phyloP scores from a whole-genome alignment of 2,329 filamentous ascomycete genomes.

The Escovopsis sp. region DNA sequence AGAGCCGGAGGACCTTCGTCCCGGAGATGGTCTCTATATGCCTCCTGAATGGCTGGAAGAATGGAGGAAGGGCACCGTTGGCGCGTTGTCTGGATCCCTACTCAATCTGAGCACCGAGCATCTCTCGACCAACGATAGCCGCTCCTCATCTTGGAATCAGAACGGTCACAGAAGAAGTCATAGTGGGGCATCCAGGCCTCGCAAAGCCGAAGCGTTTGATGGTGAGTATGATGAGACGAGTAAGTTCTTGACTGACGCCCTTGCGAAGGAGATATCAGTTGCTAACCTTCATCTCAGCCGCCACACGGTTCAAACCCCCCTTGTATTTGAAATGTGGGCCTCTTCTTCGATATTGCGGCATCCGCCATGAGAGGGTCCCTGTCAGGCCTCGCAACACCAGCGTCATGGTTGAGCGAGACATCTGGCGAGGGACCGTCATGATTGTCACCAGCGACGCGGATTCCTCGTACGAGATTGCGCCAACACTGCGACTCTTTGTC shows the following conservation, averaged over 20 bases:
- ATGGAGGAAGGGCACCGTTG: conserved; percentile 55
- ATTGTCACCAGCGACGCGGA: conserved; percentile 80
- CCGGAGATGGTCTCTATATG: conserved; percentile 42
- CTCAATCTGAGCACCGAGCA: conserved; percentile 38
- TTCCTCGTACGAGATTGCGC: conserved; percentile 68
- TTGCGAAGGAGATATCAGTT: too few relatives aligned
- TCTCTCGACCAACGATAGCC: conserved; percentile 25
- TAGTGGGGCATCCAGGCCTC: conserved; percentile 31
- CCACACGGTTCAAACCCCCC: conserved; percentile 66
- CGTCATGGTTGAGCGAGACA: conserved; percentile 44
- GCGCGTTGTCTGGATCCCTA: conserved; percentile 41
- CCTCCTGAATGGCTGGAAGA: conserved; percentile 51
- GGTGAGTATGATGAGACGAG: conserved; percentile 51
- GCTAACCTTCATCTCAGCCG: conserved; percentile 19
- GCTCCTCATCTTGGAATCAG: conserved; percentile 64
- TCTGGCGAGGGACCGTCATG: conserved; percentile 91
- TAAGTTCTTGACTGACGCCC: conserved; percentile 15
- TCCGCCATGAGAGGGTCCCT: conserved; percentile 46
- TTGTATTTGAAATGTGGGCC: conserved; percentile 85
- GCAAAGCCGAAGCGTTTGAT: conserved; percentile 49
- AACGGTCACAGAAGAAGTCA: conserved; percentile 31
- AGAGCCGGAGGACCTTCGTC: conserved; percentile 26
- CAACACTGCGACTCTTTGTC: conserved; percentile 69
- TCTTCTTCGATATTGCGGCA: conserved; percentile 75
- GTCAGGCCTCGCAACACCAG: conserved; percentile 13